phyloP scores from a whole-genome alignment of 352 stramenopile species.

The Globisporangium sylvaticum region DNA sequence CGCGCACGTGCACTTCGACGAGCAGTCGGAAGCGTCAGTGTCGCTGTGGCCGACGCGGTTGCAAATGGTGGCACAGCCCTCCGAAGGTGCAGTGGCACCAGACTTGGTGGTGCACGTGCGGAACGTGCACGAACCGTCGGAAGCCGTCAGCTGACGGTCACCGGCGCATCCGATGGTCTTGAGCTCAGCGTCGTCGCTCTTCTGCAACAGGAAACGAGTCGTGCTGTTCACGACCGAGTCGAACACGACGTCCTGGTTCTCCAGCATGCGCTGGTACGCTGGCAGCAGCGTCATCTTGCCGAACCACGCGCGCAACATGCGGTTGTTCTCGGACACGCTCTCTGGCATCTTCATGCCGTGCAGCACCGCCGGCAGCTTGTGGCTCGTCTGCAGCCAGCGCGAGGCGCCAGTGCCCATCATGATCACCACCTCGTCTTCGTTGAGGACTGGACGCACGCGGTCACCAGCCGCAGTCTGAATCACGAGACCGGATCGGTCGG shows the following conservation, averaged over 20 bases:
- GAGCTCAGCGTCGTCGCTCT: conserved; percentile 18
- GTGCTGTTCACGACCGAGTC: conserved; percentile 36
- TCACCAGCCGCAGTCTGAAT: conserved; percentile 27
- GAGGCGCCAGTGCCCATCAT: conserved; percentile 48
- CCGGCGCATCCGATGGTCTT: conserved; percentile 39
- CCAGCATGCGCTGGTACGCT: conserved; percentile 37
- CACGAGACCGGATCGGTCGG: conserved; percentile 37
- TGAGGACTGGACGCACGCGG: conserved; percentile 41
- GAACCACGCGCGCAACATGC: conserved; percentile 47
- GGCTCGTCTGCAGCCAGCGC: conserved; percentile 42
- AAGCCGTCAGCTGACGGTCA: conserved; percentile 35
- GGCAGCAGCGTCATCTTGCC: conserved; percentile 61
- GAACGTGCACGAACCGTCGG: conserved; percentile 34
- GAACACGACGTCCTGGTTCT: conserved; percentile 21
- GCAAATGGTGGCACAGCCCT: conserved; percentile 34
- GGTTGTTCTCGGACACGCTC: conserved; percentile 18
- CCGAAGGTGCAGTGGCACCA: conserved; percentile 20
- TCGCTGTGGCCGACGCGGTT: conserved; percentile 19
- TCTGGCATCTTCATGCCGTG: conserved; percentile 60
- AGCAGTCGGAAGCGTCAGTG: conserved; percentile 32
- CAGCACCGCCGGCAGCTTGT: conserved; percentile 43
- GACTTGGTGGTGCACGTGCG: conserved; percentile 30
- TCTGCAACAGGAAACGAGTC: conserved; percentile 28
- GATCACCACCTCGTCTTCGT: conserved; percentile 50
- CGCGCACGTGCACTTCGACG: conserved; percentile 38